Evolutionary conservation across 129 eudicot genomes (phyloP).

Genomic region (Smallanthus sonchifolius): DNA sequence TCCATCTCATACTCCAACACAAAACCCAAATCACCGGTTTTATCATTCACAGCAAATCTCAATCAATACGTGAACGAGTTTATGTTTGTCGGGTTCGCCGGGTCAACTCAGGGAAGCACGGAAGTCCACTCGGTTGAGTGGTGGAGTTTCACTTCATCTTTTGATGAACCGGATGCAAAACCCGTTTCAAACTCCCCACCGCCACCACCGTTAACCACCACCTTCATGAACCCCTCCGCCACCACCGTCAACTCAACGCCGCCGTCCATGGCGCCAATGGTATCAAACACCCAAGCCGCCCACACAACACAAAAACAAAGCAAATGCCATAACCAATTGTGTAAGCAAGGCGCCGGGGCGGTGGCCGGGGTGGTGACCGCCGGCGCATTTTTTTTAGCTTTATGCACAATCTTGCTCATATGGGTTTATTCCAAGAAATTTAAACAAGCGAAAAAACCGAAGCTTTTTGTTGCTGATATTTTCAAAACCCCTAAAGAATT

Average conservation of each 20-base stretch:
- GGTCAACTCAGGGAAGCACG: conserved; percentile 42
- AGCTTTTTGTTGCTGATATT: conserved; percentile 48
- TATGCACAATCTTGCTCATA: conserved; percentile 46
- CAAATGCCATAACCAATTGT: conserved; percentile 53
- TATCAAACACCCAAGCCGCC: conserved; percentile 15
- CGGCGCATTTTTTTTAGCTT: conserved; percentile 64
- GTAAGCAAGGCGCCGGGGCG: conserved; percentile 60
- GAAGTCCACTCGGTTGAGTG: conserved; percentile 41
- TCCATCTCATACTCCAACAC: conserved; percentile 10
- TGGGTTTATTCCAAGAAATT: conserved; percentile 68
- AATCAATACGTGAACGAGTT: conserved; percentile 16
- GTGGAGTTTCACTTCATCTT: conserved; percentile 35
- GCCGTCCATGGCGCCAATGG: conserved; percentile 23
- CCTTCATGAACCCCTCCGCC: conserved; percentile 24
- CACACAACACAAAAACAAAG: conserved; percentile 30
- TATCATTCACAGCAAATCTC: conserved; percentile 7
- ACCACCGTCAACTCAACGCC: conserved; percentile 15
- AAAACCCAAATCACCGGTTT: conserved; percentile 28
- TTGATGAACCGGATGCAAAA: conserved; percentile 22
- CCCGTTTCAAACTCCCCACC: conserved; percentile 12
- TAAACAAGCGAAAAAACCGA: conserved; percentile 34
- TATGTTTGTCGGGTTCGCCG: conserved; percentile 33
- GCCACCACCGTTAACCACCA: conserved; percentile 13
- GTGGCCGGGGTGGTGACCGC: conserved; percentile 86
- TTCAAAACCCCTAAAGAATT: conserved; percentile 87